phyloP scores from a whole-genome alignment of 2,329 filamentous ascomycete genomes.

The Cytospora paraplurivora region DNA sequence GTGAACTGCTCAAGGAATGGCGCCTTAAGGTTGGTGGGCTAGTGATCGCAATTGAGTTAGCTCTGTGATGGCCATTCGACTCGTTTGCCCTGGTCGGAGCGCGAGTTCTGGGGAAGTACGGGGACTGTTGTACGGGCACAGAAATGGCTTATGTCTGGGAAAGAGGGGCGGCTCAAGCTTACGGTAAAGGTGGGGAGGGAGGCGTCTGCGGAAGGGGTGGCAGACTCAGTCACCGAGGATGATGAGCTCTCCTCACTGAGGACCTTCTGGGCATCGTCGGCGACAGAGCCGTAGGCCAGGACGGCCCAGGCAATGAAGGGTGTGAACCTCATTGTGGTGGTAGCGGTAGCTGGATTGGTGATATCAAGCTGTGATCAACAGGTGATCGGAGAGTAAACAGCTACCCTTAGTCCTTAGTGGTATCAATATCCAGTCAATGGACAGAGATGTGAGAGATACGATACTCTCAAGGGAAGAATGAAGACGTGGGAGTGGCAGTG shows the following conservation, averaged over 20 bases:
- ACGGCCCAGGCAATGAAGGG: constrained; percentile 75
- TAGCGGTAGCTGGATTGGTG: constrained; percentile 9
- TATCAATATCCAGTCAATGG: constrained; percentile 28
- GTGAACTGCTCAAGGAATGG: constrained; percentile 99
- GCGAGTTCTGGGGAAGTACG: background rate
- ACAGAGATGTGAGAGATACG: constrained; percentile 33
- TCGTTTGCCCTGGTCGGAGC: background rate
- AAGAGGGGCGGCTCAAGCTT: constrained; percentile 45
- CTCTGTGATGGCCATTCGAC: constrained; percentile 5
- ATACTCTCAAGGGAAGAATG: constrained; percentile 36
- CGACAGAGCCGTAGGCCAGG: constrained; percentile 68
- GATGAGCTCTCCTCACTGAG: constrained; percentile 47
- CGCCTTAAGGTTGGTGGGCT: constrained; percentile 88
- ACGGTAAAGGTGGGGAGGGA: constrained; percentile 86
- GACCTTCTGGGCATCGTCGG: constrained; percentile 65
- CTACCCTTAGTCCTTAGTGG: constrained; percentile 12
- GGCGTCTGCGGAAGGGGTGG: constrained; percentile 58
- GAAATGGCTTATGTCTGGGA: constrained; percentile 1
- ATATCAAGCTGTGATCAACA: constrained; percentile 21
- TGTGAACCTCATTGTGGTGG: constrained; percentile 77
- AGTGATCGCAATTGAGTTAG: constrained; percentile 24
- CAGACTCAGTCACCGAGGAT: constrained; percentile 46
- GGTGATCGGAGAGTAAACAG: constrained; percentile 21
- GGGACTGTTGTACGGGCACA: background rate
- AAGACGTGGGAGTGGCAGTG: constrained; percentile 8